Evolutionary conservation across 768 basidiomycete species (phyloP).

Genomic region (Termitomyces sp.): DNA sequence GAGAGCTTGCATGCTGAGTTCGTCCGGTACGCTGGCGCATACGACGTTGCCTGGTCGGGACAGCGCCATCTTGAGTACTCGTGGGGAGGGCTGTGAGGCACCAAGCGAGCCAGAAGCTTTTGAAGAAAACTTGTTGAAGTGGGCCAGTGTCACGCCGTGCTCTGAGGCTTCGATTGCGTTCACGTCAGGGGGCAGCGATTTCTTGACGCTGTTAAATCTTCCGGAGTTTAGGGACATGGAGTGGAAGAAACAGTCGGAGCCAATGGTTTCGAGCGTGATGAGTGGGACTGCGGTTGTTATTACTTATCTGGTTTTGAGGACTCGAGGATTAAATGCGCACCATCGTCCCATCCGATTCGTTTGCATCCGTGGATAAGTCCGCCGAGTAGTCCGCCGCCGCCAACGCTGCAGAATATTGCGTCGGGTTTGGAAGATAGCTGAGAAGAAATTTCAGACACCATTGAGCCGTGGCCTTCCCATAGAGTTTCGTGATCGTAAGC

Average conservation of each 20-base stretch:
- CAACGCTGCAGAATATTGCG: constrained; percentile 76
- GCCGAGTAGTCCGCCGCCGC: constrained; percentile 69
- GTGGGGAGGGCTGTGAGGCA: constrained; percentile 60
- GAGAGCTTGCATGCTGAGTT: constrained; percentile 62
- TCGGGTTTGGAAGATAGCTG: constrained; percentile 58
- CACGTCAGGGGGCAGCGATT: constrained; percentile 37
- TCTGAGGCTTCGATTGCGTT: constrained; percentile 35
- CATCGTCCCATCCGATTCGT: constrained; percentile 62
- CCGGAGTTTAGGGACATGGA: constrained; percentile 58
- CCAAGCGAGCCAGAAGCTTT: constrained; percentile 68
- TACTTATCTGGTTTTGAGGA: too few relatives aligned
- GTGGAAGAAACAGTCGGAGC: constrained; percentile 72
- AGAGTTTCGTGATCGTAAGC: constrained; percentile 67
- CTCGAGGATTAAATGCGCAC: constrained; percentile 32
- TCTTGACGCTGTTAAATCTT: constrained; percentile 27
- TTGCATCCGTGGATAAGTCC: constrained; percentile 70
- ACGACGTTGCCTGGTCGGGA: constrained; percentile 52
- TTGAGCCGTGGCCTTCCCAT: constrained; percentile 78
- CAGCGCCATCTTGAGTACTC: constrained; percentile 63
- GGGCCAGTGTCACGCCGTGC: constrained; percentile 51
- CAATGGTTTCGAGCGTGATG: constrained; percentile 65
- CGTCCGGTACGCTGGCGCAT: constrained; percentile 64
- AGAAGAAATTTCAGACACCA: constrained; percentile 58
- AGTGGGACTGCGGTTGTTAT: constrained; percentile 45
- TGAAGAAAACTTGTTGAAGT: constrained; percentile 55